These are phyloP conservation scores for Cucurbita argyrosperma DNA, from an alignment of 306 rosid genomes.

Conservation along the genomic window DNA sequence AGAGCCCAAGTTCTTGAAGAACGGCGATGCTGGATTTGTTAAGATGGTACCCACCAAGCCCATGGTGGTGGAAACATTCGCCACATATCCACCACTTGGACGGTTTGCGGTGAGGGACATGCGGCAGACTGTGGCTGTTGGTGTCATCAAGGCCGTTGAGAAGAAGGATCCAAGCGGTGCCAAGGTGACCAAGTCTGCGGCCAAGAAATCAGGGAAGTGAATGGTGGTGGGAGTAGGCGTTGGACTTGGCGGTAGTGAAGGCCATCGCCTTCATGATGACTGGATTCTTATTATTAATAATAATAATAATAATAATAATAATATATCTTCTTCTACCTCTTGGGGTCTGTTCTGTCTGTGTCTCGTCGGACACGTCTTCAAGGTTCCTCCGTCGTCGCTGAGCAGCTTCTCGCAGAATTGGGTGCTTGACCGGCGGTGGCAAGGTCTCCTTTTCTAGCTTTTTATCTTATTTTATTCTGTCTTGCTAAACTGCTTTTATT, in stretches of 20 bases:
- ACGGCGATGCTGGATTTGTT: conserved; percentile 75
- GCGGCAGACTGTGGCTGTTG: conserved; percentile 93
- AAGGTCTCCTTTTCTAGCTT: background rate
- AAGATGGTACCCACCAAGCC: conserved; percentile 90
- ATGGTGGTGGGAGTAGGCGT: conserved; percentile 17
- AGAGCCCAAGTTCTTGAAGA: conserved; percentile 82
- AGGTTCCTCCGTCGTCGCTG: conserved; percentile 19
- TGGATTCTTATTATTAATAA: conserved; percentile 3
- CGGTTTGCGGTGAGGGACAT: conserved; percentile 90
- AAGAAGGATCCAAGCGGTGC: conserved; percentile 75
- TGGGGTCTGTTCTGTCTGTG: background rate
- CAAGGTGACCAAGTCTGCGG: conserved; percentile 66
- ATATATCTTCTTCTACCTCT: too few relatives aligned
- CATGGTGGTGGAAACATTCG: conserved; percentile 84
- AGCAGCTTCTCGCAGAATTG: conserved; percentile 35
- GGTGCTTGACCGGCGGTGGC: conserved; percentile 64
- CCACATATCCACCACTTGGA: conserved; percentile 74
- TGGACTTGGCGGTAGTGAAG: background rate
- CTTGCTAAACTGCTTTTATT: background rate
- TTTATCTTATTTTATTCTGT: background rate
- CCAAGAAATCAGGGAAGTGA: conserved; percentile 61
- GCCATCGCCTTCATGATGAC: conserved; percentile 4
- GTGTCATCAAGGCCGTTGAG: conserved; percentile 75
- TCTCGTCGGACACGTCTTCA: conserved; percentile 1
- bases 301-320: background rate